phyloP scores from a whole-genome alignment of 148 eudicot genomes.

The Rhododendron williamsianum region DNA sequence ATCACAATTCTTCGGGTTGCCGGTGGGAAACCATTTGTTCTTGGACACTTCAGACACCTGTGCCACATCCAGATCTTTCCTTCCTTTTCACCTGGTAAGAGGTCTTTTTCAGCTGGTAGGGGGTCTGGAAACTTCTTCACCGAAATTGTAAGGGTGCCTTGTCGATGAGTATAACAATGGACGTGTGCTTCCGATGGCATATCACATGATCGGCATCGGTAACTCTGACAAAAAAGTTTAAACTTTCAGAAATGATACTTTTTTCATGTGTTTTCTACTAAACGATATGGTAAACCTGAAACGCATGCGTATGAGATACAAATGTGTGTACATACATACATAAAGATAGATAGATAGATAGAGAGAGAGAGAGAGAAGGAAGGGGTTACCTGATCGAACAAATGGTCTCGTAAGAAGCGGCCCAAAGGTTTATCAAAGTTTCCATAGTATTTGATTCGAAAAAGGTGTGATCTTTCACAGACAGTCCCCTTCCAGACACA shows the following conservation, averaged over 20 bases:
- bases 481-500: conserved; percentile 95
- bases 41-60: conserved; percentile 86
- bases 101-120: conserved; percentile 68
- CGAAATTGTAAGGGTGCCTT: conserved; percentile 92
- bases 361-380: background rate
- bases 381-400: conserved; percentile 73
- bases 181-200: conserved; percentile 94
- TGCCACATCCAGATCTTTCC: conserved; percentile 99
- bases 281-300: background rate
- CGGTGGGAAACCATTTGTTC: conserved; percentile 73
- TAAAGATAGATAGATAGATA: no score
- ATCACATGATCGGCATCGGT: conserved; percentile 72
- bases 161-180: conserved; percentile 92
- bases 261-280: conserved; percentile 11
- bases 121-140: conserved; percentile 76
- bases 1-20: conserved; percentile 87
- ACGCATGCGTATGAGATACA: background rate
- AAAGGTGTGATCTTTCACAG: conserved; percentile 89
- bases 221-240: conserved; percentile 40
- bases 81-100: conserved; percentile 77
- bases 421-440: conserved; percentile 90
- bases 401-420: conserved; percentile 80
- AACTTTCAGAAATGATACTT: background rate
- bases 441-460: conserved; percentile 91
- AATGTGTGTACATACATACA: no score